Conservation (phyloP, 1,284 basidiomycete genomes). For the Malassezia obtusa region DNA sequence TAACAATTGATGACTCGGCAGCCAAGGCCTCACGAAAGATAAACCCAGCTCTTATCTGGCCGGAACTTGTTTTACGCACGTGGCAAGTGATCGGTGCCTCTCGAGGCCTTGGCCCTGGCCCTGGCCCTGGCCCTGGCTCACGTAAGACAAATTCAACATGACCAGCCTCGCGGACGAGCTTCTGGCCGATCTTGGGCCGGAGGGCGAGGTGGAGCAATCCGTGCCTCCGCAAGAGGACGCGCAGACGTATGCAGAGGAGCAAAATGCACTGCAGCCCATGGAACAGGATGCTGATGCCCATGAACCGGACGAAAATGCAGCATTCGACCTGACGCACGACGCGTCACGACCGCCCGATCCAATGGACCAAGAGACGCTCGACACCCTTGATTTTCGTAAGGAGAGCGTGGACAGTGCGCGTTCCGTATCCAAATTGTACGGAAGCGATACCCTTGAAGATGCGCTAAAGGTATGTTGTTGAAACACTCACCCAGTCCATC, state of each 20-base stretch:
- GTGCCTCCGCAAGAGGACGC: background rate
- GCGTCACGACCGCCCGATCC: slow-evolving; percentile 66
- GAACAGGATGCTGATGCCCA: background rate
- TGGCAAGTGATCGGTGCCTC: too few species aligned
- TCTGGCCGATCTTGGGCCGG: slow-evolving; percentile 62
- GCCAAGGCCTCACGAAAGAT: too few species aligned
- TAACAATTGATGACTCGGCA: background rate
- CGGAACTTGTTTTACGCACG: background rate
- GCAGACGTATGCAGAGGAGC: too few species aligned
- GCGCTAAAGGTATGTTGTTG: slow-evolving; percentile 48
- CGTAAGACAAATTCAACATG: slow-evolving; percentile 18
- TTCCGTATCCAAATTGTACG: slow-evolving; percentile 78
- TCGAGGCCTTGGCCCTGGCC: too few species aligned
- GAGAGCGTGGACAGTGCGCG: slow-evolving; percentile 74
- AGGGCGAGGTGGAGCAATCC: slow-evolving; percentile 25
- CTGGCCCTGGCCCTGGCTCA: background rate
- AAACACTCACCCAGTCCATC: slow-evolving; percentile 59
- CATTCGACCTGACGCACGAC: slow-evolving; percentile 7
- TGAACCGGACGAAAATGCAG: slow-evolving; percentile 34
- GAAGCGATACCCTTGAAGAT: slow-evolving; percentile 72
- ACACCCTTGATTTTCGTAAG: slow-evolving; percentile 72
- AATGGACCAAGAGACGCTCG: slow-evolving; percentile 80
- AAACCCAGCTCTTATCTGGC: background rate
- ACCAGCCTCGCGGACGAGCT: slow-evolving; percentile 68
- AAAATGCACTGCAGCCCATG: too few species aligned